phyloP scores from a whole-genome alignment of 371 early-diverging fungal species.

The Encephalitozoon hellem region DNA sequence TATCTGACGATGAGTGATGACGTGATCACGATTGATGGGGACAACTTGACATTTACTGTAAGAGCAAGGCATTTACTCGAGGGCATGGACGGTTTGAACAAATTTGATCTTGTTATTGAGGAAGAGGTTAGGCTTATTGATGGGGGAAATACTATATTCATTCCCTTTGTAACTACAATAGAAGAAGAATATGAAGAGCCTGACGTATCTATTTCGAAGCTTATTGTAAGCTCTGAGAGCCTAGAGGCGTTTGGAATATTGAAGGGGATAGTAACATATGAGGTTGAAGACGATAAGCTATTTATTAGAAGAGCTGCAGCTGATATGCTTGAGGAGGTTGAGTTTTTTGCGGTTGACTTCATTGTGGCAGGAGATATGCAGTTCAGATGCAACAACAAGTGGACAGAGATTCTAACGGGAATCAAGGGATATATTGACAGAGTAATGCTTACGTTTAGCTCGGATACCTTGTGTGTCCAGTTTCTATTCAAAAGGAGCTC shows the following conservation, averaged over 20 bases:
- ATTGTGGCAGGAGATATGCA: slow-evolving; percentile 20
- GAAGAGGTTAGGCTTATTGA: not conserved
- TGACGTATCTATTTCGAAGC: not conserved
- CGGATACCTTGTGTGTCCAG: slow-evolving; percentile 7
- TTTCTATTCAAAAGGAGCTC: slow-evolving; percentile 34
- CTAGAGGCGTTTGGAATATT: not conserved
- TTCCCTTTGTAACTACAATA: slow-evolving; percentile 15
- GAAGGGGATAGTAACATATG: slow-evolving; percentile 21
- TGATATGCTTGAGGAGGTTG: slow-evolving; percentile 26
- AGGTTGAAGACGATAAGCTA: slow-evolving; percentile 4
- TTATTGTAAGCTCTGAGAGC: not conserved
- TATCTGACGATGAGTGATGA: not conserved
- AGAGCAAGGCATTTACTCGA: not conserved
- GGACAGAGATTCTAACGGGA: not conserved
- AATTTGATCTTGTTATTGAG: not conserved
- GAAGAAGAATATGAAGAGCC: slow-evolving; percentile 12
- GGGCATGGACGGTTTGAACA: not conserved
- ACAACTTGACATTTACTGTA: not conserved
- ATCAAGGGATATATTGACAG: slow-evolving; percentile 11
- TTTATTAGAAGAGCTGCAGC: slow-evolving; percentile 6
- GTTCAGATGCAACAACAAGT: slow-evolving; percentile 33
- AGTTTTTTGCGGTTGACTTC: not conserved
- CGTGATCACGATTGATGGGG: not conserved
- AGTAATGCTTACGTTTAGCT: slow-evolving; percentile 21
- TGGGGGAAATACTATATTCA: not conserved